Percentiles rank a stretch among this genome's conserved stretches.
Evolutionary conservation across 805 yeast species (phyloP).

Genomic region (Allodekkera sacchari): DNA sequence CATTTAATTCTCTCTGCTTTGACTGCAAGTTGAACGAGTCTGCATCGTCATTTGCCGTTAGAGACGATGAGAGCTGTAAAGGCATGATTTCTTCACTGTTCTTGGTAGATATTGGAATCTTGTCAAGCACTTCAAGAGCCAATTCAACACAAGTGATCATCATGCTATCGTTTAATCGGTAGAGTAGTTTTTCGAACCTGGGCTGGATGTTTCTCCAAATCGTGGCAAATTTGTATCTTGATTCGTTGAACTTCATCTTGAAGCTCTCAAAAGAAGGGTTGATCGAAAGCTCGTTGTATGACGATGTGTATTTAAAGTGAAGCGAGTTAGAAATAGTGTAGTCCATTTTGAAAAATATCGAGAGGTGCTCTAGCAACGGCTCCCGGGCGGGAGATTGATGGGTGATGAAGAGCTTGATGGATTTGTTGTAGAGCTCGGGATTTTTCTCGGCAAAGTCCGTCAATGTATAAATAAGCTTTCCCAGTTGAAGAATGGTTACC

Average conservation of each 20-base stretch:
- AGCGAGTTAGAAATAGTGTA: slow-evolving; percentile 66
- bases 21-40: slow-evolving; percentile 33
- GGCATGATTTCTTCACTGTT: slow-evolving; percentile 26
- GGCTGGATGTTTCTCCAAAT: slow-evolving; percentile 54
- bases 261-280: slow-evolving; percentile 58
- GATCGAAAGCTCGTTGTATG: slow-evolving; percentile 60
- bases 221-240: slow-evolving; percentile 52
- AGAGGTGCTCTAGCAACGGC: slow-evolving; percentile 59
- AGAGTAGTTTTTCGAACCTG: slow-evolving; percentile 35
- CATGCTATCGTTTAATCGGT: slow-evolving; percentile 32
- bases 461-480: slow-evolving; percentile 48
- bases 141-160: slow-evolving; percentile 40
- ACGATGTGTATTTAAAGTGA: slow-evolving; percentile 62
- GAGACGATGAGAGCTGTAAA: slow-evolving; percentile 17
- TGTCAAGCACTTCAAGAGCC: slow-evolving; percentile 55
- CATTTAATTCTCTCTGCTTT: slow-evolving; percentile 31
- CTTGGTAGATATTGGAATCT: slow-evolving; percentile 42
- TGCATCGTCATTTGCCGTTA: slow-evolving; percentile 26
- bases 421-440: slow-evolving; percentile 22
- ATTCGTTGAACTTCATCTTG: slow-evolving; percentile 51
- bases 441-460: slow-evolving; percentile 29
- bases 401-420: slow-evolving; percentile 53
- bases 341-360: slow-evolving; percentile 60
- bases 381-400: slow-evolving; percentile 69
- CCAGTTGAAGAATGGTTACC: slow-evolving; percentile 65